Evolutionary conservation across 1,284 basidiomycete species (phyloP).

Genomic region (Cryptococcus sp.): DNA sequence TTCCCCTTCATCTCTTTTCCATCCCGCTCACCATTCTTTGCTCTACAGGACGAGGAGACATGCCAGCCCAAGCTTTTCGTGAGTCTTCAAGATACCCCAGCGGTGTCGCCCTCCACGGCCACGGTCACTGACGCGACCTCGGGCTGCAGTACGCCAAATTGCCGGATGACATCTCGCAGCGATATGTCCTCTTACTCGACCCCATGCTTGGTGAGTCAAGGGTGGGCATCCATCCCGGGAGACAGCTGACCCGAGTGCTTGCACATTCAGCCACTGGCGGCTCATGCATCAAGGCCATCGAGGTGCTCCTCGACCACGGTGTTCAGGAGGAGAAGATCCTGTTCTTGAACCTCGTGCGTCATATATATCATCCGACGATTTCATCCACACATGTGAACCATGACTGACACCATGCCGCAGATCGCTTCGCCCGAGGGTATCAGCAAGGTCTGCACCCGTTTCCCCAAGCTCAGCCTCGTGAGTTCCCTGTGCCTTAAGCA

Average conservation of each 20-base stretch:
- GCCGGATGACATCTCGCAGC: slow-evolving; percentile 83
- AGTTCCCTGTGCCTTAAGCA: no score
- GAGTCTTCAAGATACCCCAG: slow-evolving; percentile 13
- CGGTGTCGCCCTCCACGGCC: background rate
- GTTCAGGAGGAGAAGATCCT: slow-evolving; percentile 80
- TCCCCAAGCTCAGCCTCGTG: slow-evolving; percentile 78
- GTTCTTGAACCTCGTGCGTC: slow-evolving; percentile 85
- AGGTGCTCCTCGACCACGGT: slow-evolving; percentile 84
- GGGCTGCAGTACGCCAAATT: slow-evolving; percentile 63
- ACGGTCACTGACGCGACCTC: background rate
- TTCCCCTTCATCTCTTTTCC: background rate
- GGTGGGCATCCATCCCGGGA: no score
- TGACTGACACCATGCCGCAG: slow-evolving; percentile 50
- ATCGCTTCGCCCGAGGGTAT: slow-evolving; percentile 90
- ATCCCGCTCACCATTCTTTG: background rate
- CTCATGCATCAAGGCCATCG: slow-evolving; percentile 95
- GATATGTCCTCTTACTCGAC: slow-evolving; percentile 92
- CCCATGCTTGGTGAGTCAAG: slow-evolving; percentile 82
- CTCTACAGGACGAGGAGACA: slow-evolving; percentile 82
- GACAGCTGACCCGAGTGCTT: background rate
- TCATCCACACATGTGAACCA: background rate
- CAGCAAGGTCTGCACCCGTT: slow-evolving; percentile 72
- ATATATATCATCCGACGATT: background rate
- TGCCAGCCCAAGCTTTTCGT: slow-evolving; percentile 78
- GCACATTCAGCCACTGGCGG: slow-evolving; percentile 77